A percentile compares a stretch with the other conserved stretches of the same genome.
phyloP scores from a whole-genome alignment of 2,329 filamentous ascomycete genomes.

The Xylariaceae sp. region DNA sequence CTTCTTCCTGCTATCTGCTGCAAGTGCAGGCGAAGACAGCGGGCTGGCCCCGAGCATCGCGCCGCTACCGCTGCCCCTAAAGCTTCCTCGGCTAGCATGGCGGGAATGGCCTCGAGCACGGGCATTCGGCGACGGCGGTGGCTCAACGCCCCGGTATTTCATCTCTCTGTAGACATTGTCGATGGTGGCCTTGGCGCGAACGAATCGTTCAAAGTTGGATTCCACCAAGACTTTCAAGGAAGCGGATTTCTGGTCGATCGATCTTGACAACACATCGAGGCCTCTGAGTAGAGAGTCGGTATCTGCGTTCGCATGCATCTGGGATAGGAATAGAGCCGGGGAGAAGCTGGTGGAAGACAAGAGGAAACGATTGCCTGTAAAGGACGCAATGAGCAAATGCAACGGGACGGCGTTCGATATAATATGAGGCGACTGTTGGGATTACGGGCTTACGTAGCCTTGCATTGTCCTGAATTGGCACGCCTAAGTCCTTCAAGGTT shows the following conservation, averaged over 20 bases:
- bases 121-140: slow-evolving; percentile 33
- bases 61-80: slow-evolving; percentile 47
- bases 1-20: slow-evolving; percentile 63
- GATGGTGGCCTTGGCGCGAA: slow-evolving; percentile 93
- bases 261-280: slow-evolving; percentile 78
- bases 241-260: slow-evolving; percentile 96
- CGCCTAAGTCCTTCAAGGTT: slow-evolving; percentile 67
- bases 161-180: slow-evolving; percentile 99
- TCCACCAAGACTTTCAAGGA: slow-evolving; percentile 95
- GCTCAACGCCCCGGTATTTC: slow-evolving; percentile 64
- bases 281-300: slow-evolving; percentile 76
- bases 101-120: slow-evolving; percentile 52
- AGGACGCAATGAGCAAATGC: slow-evolving; percentile 10
- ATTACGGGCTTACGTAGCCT: slow-evolving; percentile 57
- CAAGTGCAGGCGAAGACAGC: slow-evolving; percentile 33
- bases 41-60: slow-evolving; percentile 35
- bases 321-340: slow-evolving; percentile 82
- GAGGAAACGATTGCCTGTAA: slow-evolving; percentile 78
- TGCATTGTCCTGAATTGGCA: slow-evolving; percentile 79
- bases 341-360: slow-evolving; percentile 95
- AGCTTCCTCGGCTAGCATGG: slow-evolving; percentile 62
- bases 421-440: slow-evolving; percentile 12
- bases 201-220: slow-evolving; percentile 97
- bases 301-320: slow-evolving; percentile 81
- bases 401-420: slow-evolving; percentile 7